phyloP scores from a whole-genome alignment of 2,329 filamentous ascomycete species.

The Emergomyces pasteurianus region DNA sequence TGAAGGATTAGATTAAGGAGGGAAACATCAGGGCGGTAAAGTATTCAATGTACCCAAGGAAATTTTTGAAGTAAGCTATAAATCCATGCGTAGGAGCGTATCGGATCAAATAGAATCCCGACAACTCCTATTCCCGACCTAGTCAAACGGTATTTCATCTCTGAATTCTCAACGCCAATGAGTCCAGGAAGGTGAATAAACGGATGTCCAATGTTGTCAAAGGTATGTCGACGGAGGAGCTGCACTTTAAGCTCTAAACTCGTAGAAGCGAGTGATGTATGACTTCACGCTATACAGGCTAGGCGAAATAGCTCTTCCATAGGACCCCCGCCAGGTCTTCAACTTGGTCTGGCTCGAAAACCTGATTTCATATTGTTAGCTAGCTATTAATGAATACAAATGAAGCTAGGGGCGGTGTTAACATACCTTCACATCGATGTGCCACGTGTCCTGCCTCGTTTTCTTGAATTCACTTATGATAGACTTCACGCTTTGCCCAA shows the following conservation, averaged over 20 bases:
- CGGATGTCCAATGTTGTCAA: neutral
- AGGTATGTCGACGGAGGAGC: neutral
- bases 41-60: neutral
- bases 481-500: constrained; percentile 89
- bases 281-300: neutral
- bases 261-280: neutral
- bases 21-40: neutral
- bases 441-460: constrained; percentile 97
- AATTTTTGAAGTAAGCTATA: neutral
- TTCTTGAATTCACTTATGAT: constrained; percentile 98
- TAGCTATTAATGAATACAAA: constrained; percentile 6
- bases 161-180: neutral
- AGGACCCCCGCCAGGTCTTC: constrained; percentile 92
- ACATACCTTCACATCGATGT: constrained; percentile 89
- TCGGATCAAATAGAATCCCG: neutral
- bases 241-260: neutral
- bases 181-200: neutral
- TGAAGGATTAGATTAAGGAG: neutral
- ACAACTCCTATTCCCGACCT: neutral
- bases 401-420: constrained; percentile 1
- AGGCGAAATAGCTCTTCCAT: constrained; percentile 99
- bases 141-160: neutral
- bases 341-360: constrained; percentile 80
- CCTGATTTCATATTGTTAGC: constrained; percentile 36
- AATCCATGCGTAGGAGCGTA: neutral